Conservation (phyloP, 805 yeast species). For the Schwanniomyces occidentalis region DNA sequence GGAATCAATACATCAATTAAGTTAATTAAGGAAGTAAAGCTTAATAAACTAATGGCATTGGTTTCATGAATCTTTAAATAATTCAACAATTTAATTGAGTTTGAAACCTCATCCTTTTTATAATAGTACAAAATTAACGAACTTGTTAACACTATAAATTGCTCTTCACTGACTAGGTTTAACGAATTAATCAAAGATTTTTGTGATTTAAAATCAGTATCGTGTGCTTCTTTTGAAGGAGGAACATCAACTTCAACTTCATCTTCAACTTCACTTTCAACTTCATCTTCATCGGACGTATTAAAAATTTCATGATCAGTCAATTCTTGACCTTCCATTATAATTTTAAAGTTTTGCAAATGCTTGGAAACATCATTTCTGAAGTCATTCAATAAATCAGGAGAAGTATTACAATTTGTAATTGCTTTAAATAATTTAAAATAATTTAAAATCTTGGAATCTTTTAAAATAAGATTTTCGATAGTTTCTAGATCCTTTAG, state of each 20-base stretch:
- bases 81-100: slow-evolving; percentile 23
- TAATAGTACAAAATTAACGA: slow-evolving; percentile 25
- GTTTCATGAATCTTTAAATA: slow-evolving; percentile 19
- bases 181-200: slow-evolving; percentile 29
- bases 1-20: slow-evolving; percentile 17
- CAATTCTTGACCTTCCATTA: slow-evolving; percentile 29
- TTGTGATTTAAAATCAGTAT: slow-evolving; percentile 10
- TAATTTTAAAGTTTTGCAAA: slow-evolving; percentile 21
- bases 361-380: slow-evolving; percentile 16
- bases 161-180: slow-evolving; percentile 34
- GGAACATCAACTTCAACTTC: slow-evolving; percentile 5
- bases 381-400: slow-evolving; percentile 20
- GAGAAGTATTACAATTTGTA: slow-evolving; percentile 11
- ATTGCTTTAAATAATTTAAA: slow-evolving; percentile 24
- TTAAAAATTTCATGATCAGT: slow-evolving; percentile 26
- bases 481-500: slow-evolving; percentile 5
- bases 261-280: slow-evolving; percentile 14
- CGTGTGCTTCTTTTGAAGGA: no score
- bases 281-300: slow-evolving; percentile 15
- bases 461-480: slow-evolving; percentile 4
- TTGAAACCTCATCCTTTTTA: slow-evolving; percentile 15
- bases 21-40: slow-evolving; percentile 33
- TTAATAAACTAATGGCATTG: slow-evolving; percentile 25
- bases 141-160: slow-evolving; percentile 30
- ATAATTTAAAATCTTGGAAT: slow-evolving; percentile 11